Percentiles rank a stretch among this genome's conserved stretches.
phyloP scores from a whole-genome alignment of 345 rosid genomes.

The Murraya paniculata region DNA sequence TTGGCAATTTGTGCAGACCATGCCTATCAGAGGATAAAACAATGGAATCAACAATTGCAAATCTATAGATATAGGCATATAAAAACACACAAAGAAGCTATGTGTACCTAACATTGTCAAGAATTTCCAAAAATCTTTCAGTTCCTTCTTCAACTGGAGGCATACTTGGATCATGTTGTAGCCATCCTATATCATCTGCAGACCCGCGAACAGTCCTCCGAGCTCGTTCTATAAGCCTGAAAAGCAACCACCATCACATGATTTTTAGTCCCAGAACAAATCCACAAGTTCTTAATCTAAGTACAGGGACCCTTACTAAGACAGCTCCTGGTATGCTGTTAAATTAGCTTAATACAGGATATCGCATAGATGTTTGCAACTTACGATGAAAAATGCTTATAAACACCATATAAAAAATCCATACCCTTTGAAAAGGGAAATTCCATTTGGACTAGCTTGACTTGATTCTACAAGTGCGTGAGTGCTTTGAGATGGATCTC shows the following conservation, averaged over 20 bases:
- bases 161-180: constrained; percentile 62
- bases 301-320: not conserved
- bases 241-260: not conserved
- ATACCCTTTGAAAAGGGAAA: constrained; percentile 84
- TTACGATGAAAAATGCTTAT: constrained; percentile 4
- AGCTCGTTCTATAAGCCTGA: constrained; percentile 86
- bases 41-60: constrained; percentile 22
- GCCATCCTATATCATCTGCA: constrained; percentile 97
- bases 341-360: not conserved
- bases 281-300: not conserved
- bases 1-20: constrained; percentile 86
- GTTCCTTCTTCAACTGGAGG: constrained; percentile 94
- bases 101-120: constrained; percentile 73
- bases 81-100: constrained; percentile 20
- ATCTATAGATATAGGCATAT: constrained; percentile 12
- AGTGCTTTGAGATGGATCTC: constrained; percentile 35
- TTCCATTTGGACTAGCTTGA: constrained; percentile 42
- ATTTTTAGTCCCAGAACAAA: not conserved
- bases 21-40: constrained; percentile 56
- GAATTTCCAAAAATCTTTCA: constrained; percentile 64
- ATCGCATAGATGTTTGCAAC: not conserved
- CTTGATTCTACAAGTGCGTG: constrained; percentile 47
- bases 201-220: constrained; percentile 94
- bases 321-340: not conserved
- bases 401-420: constrained; percentile 20